Base-by-base conservation (phyloP, 1,284 basidiomycete species). In the Exobasidium cylindrosporum region DNA sequence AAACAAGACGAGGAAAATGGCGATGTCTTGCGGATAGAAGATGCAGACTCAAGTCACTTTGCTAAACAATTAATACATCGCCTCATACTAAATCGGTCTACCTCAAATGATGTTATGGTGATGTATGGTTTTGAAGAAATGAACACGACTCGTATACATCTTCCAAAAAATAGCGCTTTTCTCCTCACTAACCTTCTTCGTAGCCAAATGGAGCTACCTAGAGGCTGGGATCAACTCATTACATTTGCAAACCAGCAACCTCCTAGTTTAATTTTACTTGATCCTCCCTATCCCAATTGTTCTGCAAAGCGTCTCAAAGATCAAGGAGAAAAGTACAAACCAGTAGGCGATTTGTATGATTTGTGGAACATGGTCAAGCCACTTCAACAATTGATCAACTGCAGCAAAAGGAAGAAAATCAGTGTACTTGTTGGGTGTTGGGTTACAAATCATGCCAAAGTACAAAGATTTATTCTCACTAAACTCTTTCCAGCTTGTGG, bases 401-500 rank as follows among this genome's bases (percentile, higher is more conserved):
- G 35, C 35, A 17, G 10, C 7, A 40, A 17, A 7, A n/a, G n/a
- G 43, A 31, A 50, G 29, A 50, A 7, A 31, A 14, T 7, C 7
- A 50, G 23, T 31, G 29, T 31, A 7, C 21, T 50, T 7, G 47
- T 50, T 14, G 47, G 47, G 10, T 50, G 47, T 31, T 50, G 47
- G 47, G 21, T 50, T 7, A 50, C 47, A 23, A 50, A 50, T 31
- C 47, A 50, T 50, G 47, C 47, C 7, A 50, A 50, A 21, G 47
- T 50, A 7, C 47, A 50, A 50, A 7, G 24, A 24, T 50, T 50
- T 50, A 21, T 50, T 31, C 47, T 50, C 47, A 31, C 23, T 14
- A 50, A 50, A 21, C 47, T 50, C 21, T 50, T 50, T 21, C 24
- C 23, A 7, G 47, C 47, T 7, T 50, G 47, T 7, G 29, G 29